Percentiles rank a stretch among this genome's conserved stretches.
Evolutionary conservation across 2,329 filamentous ascomycete genomes (phyloP).

Genomic region (Xylariaceae sp.): DNA sequence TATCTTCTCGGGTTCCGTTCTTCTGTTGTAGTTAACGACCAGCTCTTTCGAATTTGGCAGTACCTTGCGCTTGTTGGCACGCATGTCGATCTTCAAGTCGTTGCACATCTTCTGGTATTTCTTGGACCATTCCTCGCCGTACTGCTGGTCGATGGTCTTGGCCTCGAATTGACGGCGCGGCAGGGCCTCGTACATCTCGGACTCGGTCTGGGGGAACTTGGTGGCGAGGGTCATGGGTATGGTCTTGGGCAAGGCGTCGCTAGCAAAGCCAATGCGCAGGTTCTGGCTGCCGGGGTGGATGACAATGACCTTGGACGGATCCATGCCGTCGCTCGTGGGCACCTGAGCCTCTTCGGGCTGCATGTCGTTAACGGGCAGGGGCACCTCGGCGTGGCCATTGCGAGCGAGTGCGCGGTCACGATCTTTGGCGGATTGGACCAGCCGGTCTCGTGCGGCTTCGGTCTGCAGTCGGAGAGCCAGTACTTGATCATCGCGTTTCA

Average conservation of each 20-base stretch:
- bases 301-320: conserved; percentile 88
- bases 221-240: conserved; percentile 90
- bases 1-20: conserved; percentile 80
- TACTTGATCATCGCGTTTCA: conserved; percentile 97
- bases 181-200: conserved; percentile 76
- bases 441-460: conserved; percentile 79
- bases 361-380: conserved; percentile 59
- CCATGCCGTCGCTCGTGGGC: conserved; percentile 57
- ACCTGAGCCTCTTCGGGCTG: conserved; percentile 55
- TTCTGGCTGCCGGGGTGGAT: conserved; percentile 97
- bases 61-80: conserved; percentile 89
- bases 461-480: conserved; percentile 83
- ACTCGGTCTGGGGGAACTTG: conserved; percentile 74
- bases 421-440: conserved; percentile 84
- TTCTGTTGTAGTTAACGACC: conserved; percentile 89
- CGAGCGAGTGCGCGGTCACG: conserved; percentile 81
- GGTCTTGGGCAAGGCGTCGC: conserved; percentile 89
- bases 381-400: conserved; percentile 64
- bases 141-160: conserved; percentile 69
- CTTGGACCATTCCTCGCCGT: conserved; percentile 77
- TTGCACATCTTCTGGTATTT: conserved; percentile 79
- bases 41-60: conserved; percentile 97
- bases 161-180: conserved; percentile 68
- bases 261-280: conserved; percentile 89
- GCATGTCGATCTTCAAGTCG: conserved; percentile 87